Conservation (phyloP, 208 protist species). For the Jaenimonas drosophilae region DNA sequence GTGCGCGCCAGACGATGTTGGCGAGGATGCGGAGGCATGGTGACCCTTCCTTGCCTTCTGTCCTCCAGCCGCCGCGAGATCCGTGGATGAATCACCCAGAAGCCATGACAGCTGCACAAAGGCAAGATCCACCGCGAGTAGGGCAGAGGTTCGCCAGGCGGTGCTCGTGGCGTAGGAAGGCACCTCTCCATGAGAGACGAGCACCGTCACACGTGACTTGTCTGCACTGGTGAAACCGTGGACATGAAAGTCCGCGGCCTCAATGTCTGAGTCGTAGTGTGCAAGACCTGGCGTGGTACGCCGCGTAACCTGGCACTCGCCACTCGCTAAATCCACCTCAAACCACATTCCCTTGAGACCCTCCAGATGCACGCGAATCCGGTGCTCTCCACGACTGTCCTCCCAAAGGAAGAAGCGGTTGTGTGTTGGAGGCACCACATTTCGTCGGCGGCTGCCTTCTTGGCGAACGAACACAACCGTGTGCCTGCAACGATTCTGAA, state of each 20-base stretch:
- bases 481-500: constrained; percentile 54
- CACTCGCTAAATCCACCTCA: constrained; percentile 66
- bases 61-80: background rate
- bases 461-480: constrained; percentile 52
- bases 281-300: constrained; percentile 10
- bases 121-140: constrained; percentile 20
- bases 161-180: constrained; percentile 35
- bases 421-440: constrained; percentile 43
- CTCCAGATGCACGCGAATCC: constrained; percentile 44
- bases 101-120: constrained; percentile 40
- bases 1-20: background rate
- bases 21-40: background rate
- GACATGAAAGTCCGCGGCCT: no score
- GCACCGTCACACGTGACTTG: constrained; percentile 44
- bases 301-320: constrained; percentile 44
- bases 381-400: constrained; percentile 36
- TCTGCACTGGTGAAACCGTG: constrained; percentile 44
- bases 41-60: background rate
- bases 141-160: constrained; percentile 25
- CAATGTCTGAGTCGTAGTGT: background rate
- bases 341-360: constrained; percentile 64
- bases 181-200: constrained; percentile 37
- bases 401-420: constrained; percentile 80
- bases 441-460: constrained; percentile 43
- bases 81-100: constrained; percentile 6